A percentile compares a stretch with the other conserved stretches of the same genome.
Conservation (phyloP, 331 rosid genomes). For the Quercus tomentella region DNA sequence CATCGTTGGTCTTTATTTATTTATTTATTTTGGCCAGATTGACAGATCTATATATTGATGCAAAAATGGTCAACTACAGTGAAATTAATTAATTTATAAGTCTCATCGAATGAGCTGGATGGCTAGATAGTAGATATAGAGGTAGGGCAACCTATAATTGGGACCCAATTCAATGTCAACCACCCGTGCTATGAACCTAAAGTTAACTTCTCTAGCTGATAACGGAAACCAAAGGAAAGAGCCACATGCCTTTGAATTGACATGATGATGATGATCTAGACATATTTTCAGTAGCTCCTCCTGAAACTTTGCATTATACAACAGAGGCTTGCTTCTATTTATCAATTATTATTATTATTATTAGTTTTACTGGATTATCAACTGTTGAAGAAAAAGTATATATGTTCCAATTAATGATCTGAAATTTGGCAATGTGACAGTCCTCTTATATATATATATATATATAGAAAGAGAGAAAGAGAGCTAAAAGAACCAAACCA, state of each 20-base stretch:
- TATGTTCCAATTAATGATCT: no score
- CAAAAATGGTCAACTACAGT: no score
- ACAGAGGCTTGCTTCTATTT: neutral
- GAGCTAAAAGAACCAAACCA: neutral
- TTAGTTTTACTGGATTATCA: no score
- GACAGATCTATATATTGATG: no score
- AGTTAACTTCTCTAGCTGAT: no score
- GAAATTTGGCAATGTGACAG: no score
- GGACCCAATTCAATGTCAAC: neutral
- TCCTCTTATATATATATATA: no score
- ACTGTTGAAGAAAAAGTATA: no score
- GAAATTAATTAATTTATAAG: conserved; percentile 4
- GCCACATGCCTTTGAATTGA: conserved; percentile 4
- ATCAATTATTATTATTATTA: no score
- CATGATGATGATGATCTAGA: neutral
- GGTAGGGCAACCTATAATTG: conserved; percentile 28
- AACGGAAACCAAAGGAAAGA: no score
- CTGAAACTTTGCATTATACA: conserved; percentile 24
- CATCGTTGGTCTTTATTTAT: neutral
- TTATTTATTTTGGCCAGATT: no score
- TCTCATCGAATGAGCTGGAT: conserved; percentile 17
- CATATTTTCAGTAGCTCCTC: neutral
- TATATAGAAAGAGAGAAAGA: conserved; percentile 1
- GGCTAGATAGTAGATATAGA: neutral
- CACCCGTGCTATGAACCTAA: neutral